Percentiles rank a stretch among this genome's conserved stretches.
Evolutionary conservation across 208 protist species (phyloP).

Genomic region (Acanthamoeba rhysodes): DNA sequence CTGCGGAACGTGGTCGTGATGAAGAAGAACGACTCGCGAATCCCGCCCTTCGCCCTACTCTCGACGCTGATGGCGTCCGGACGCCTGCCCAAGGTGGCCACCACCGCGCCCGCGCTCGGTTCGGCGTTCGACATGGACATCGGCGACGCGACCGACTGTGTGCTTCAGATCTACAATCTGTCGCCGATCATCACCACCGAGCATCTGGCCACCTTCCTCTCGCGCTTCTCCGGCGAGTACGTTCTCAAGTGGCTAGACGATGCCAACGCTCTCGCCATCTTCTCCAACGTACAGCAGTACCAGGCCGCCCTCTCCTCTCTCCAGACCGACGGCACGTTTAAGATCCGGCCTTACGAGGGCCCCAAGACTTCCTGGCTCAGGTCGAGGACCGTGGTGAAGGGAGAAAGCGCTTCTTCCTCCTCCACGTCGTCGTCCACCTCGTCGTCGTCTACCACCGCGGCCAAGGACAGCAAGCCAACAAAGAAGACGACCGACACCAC

Average conservation of each 20-base stretch:
- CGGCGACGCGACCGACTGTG: background rate
- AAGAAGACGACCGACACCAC: background rate
- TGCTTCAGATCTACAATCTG: constrained; percentile 68
- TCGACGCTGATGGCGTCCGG: constrained; percentile 1
- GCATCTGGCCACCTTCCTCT: constrained; percentile 65
- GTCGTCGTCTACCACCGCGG: background rate
- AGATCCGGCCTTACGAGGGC: constrained; percentile 33
- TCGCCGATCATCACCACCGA: constrained; percentile 21
- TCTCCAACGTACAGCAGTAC: constrained; percentile 59
- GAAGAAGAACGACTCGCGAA: constrained; percentile 57
- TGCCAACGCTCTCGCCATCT: constrained; percentile 65
- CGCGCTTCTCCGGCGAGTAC: constrained; percentile 49
- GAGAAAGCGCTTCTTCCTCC: constrained; percentile 72
- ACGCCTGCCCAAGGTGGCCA: background rate
- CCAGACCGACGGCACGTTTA: constrained; percentile 39
- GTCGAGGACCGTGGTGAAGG: background rate
- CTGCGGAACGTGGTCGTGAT: constrained; percentile 4
- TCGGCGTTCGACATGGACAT: constrained; percentile 54
- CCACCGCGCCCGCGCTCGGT: background rate
- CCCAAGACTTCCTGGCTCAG: constrained; percentile 57
- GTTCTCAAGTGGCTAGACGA: constrained; percentile 68
- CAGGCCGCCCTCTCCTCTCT: constrained; percentile 23
- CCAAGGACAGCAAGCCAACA: background rate
- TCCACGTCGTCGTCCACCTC: background rate
- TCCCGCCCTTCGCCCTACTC: constrained; percentile 29